phyloP scores from a whole-genome alignment of 106 monocot species.

The Posidonia australis region DNA sequence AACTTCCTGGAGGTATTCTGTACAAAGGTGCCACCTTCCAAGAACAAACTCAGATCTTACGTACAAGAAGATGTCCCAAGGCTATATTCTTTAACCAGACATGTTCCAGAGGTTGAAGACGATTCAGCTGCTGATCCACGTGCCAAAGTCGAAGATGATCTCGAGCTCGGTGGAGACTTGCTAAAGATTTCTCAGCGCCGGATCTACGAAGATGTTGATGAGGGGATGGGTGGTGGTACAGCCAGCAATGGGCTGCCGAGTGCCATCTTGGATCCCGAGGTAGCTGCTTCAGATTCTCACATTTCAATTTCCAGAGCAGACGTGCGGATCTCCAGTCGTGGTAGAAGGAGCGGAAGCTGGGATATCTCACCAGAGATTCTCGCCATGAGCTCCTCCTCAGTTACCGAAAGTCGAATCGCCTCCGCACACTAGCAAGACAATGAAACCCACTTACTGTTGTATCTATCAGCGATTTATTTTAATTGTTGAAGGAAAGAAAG shows the following conservation, averaged over 20 bases:
- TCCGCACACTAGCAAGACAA: neutral
- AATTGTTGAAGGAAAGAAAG: no score
- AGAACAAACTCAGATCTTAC: constrained; percentile 49
- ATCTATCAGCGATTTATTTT: no score
- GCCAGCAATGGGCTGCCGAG: constrained; percentile 15
- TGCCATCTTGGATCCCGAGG: constrained; percentile 14
- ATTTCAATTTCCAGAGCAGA: constrained; percentile 16
- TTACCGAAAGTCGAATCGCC: neutral
- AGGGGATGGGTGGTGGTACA: constrained; percentile 30
- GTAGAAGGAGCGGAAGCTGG: constrained; percentile 41
- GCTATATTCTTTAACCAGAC: constrained; percentile 10
- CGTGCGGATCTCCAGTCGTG: constrained; percentile 25
- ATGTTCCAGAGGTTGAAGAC: constrained; percentile 25
- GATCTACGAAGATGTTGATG: constrained; percentile 39
- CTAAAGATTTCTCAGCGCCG: constrained; percentile 66
- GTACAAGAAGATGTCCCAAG: constrained; percentile 35
- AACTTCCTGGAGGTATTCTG: constrained; percentile 89
- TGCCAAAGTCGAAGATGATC: constrained; percentile 84
- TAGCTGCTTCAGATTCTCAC: constrained; percentile 3
- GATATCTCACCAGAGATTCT: constrained; percentile 41
- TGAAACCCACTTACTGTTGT: neutral
- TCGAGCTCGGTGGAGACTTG: constrained; percentile 77
- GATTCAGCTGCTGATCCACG: constrained; percentile 39
- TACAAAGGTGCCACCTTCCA: constrained; percentile 50
- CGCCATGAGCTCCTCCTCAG: constrained; percentile 13